Conservation (phyloP, 2,329 filamentous ascomycete species). For the Trichothecium sympodiale region DNA sequence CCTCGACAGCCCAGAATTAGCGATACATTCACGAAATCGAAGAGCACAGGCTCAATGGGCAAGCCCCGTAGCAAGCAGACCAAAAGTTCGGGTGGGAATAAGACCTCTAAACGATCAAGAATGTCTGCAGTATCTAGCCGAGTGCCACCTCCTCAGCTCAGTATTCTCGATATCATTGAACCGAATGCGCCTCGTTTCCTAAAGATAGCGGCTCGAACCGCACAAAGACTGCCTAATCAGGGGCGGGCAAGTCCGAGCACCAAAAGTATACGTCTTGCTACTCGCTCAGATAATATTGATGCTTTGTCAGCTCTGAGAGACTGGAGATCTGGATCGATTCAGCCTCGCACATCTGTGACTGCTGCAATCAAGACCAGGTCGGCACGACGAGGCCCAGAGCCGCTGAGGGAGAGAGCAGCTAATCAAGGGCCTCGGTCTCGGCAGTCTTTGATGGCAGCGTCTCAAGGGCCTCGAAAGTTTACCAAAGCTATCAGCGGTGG, state of each 20-base stretch:
- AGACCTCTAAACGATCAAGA: conserved; percentile 4
- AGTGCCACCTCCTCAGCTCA: conserved; percentile 32
- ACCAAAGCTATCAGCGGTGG: no score
- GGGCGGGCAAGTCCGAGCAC: conserved; percentile 43
- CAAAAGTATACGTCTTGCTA: conserved; percentile 51
- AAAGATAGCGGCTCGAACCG: conserved; percentile 49
- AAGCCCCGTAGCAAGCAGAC: conserved; percentile 1
- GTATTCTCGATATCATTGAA: conserved; percentile 50
- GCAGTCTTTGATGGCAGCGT: no score
- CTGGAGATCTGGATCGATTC: conserved; percentile 45
- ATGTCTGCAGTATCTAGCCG: conserved; percentile 5
- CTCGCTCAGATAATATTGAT: conserved; percentile 48
- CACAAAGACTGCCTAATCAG: conserved; percentile 30
- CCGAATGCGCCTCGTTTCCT: conserved; percentile 44
- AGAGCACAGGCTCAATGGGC: neutral
- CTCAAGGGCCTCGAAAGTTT: no score
- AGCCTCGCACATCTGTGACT: conserved; percentile 25
- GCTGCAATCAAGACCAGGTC: conserved; percentile 10
- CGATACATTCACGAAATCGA: conserved; percentile 11
- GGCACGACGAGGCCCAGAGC: conserved; percentile 5
- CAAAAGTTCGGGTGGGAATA: neutral
- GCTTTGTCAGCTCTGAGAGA: conserved; percentile 38
- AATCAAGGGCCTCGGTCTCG: conserved; percentile 23
- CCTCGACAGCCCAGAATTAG: conserved; percentile 21
- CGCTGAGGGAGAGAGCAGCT: conserved; percentile 12